Conservation (phyloP, 169 alveolate species). For the Plasmodium knowlesi region DNA sequence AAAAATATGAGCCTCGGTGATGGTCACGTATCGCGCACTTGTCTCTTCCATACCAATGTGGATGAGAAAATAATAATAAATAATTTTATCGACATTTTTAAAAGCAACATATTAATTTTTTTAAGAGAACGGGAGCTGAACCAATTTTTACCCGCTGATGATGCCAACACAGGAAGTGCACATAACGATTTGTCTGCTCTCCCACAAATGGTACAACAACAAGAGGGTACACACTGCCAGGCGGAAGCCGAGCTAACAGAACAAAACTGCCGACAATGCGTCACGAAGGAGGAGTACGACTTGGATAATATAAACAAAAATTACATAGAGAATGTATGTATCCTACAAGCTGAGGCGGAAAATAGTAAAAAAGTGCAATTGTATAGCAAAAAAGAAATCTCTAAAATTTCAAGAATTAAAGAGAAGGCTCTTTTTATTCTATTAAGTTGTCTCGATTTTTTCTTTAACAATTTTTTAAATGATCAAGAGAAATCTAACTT, state of each 20-base stretch:
- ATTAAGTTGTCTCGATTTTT: slow-evolving; percentile 35
- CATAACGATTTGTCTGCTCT: neutral
- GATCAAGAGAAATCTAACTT: slow-evolving; percentile 37
- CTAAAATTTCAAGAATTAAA: slow-evolving; percentile 31
- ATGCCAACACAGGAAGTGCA: neutral
- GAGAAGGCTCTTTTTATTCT: slow-evolving; percentile 36
- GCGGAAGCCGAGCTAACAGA: neutral
- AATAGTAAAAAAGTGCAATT: slow-evolving; percentile 45
- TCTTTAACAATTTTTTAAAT: slow-evolving; percentile 58
- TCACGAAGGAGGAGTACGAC: slow-evolving; percentile 35
- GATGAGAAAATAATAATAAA: slow-evolving; percentile 49
- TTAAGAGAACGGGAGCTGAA: slow-evolving; percentile 15
- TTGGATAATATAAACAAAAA: slow-evolving; percentile 59
- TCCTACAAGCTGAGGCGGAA: slow-evolving; percentile 58
- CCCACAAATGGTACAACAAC: neutral
- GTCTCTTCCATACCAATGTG: neutral
- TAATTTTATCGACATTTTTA: slow-evolving; percentile 66
- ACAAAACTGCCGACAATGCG: neutral
- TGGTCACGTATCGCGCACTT: neutral
- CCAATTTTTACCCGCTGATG: neutral
- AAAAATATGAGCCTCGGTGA: slow-evolving; percentile 12
- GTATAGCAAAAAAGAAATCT: slow-evolving; percentile 51
- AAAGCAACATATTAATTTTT: slow-evolving; percentile 38
- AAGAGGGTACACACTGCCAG: neutral
- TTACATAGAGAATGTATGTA: slow-evolving; percentile 66